Conservation (phyloP, 805 yeast genomes). For the Monosporozyma servazzii region DNA sequence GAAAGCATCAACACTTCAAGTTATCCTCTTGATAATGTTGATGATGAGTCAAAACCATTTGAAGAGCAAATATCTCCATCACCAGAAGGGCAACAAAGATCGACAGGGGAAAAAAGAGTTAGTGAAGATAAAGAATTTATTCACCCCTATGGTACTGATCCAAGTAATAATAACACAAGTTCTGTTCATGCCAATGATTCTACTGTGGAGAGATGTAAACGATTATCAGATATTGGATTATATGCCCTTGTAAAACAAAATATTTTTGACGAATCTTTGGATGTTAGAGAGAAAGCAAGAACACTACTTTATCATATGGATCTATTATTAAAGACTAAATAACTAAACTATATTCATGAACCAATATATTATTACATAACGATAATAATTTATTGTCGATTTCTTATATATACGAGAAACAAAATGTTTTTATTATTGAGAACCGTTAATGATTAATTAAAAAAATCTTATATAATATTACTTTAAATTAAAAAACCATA, state of each 20-base stretch:
- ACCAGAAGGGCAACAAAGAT: neutral
- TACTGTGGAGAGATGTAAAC: conserved; percentile 23
- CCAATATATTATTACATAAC: neutral
- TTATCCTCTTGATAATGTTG: conserved; percentile 3
- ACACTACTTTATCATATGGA: conserved; percentile 27
- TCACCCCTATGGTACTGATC: conserved; percentile 1
- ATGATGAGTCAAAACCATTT: neutral
- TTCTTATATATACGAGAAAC: too few species aligned
- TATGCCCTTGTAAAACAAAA: conserved; percentile 24
- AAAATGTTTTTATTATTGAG: conserved; percentile 3
- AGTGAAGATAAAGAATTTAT: neutral
- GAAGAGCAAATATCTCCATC: neutral
- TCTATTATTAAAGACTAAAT: conserved; percentile 9
- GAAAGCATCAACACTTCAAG: neutral
- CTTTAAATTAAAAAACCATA: conserved; percentile 6
- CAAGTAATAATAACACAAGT: conserved; percentile 4
- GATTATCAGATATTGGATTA: conserved; percentile 22
- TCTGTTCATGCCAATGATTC: conserved; percentile 12
- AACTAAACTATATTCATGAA: neutral
- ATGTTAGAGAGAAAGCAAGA: conserved; percentile 28
- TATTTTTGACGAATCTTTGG: conserved; percentile 19
- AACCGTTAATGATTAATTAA: conserved; percentile 12
- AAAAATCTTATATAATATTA: conserved; percentile 7
- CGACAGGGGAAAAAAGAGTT: neutral
- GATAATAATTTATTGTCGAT: neutral